Conservation (phyloP, 1,139 yeast genomes). For the Geotrichum aggregatum region DNA sequence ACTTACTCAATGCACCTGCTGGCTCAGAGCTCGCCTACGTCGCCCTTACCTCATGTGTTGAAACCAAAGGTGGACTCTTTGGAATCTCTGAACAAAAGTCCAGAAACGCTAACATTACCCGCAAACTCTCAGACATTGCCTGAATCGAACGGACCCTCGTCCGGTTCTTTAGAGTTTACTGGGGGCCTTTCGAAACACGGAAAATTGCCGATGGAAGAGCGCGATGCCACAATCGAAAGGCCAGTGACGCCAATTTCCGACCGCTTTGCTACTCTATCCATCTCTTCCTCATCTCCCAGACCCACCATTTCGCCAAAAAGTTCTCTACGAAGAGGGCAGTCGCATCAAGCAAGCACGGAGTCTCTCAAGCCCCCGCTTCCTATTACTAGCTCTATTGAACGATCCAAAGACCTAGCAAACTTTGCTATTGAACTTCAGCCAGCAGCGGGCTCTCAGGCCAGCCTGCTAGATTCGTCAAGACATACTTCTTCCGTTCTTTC, state of each 20-base stretch:
- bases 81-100: neutral
- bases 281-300: neutral
- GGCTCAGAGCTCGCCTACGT: neutral
- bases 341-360: constrained; percentile 3
- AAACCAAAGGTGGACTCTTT: neutral
- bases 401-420: neutral
- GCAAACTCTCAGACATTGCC: constrained; percentile 3
- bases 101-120: neutral
- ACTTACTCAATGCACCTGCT: neutral
- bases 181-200: constrained; percentile 2
- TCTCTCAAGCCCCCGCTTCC: constrained; percentile 12
- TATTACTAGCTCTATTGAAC: constrained; percentile 1
- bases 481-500: too few species aligned
- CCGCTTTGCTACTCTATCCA: neutral
- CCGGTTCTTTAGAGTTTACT: neutral
- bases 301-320: constrained; percentile 1
- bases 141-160: neutral
- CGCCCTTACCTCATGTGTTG: neutral
- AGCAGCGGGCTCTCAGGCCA: neutral
- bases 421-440: neutral
- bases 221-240: neutral
- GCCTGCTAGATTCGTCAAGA: neutral
- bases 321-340: neutral
- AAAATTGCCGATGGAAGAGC: neutral
- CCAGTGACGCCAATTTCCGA: constrained; percentile 11